These are phyloP conservation scores for apple (Malus domestica) DNA, from an alignment of 306 rosid genomes.

Conservation along the genomic window DNA sequence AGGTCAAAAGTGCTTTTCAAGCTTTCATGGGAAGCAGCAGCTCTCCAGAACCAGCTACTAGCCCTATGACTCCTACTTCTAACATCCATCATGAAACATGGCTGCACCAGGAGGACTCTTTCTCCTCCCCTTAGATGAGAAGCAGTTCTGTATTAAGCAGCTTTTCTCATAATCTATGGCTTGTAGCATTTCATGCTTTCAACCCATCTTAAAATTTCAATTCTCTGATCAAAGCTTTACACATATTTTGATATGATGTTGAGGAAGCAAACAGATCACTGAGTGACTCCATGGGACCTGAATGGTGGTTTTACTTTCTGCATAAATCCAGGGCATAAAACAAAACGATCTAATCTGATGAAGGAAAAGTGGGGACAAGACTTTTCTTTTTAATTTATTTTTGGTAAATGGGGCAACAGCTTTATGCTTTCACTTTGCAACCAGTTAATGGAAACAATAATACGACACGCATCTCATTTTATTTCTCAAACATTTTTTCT, in stretches of 20 bases:
- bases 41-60: background rate
- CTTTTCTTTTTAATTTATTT: background rate
- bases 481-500: too few relatives aligned
- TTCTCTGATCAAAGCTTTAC: background rate
- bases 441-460: background rate
- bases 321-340: background rate
- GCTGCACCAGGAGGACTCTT: slow-evolving; percentile 27
- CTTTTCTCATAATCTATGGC: background rate
- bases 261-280: background rate
- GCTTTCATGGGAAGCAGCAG: slow-evolving; percentile 15
- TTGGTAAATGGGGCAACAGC: background rate
- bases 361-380: background rate
- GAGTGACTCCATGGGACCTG: background rate
- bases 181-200: background rate
- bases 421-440: background rate
- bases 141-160: background rate
- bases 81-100: background rate
- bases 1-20: slow-evolving; percentile 38
- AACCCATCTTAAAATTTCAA: background rate
- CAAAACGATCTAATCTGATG: background rate
- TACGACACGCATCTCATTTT: background rate
- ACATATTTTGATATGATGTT: background rate
- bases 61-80: background rate
- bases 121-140: slow-evolving; percentile 42
- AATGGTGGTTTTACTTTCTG: background rate